phyloP scores from a whole-genome alignment of 352 stramenopile species.

The Pythium grandisporangium region DNA sequence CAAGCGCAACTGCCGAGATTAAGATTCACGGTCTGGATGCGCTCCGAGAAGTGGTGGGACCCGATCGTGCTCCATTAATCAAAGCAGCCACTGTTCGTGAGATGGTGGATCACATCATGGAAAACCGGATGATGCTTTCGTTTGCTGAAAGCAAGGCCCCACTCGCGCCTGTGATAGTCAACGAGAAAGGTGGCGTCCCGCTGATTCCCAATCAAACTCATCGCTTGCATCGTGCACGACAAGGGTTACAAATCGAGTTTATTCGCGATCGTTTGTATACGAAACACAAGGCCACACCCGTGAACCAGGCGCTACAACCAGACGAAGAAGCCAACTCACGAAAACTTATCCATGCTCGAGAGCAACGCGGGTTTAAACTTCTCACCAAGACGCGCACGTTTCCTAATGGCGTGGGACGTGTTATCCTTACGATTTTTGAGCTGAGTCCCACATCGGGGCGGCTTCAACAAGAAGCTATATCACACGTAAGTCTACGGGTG shows the following conservation, averaged over 20 bases:
- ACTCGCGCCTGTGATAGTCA: background rate
- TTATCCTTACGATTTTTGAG: slow-evolving; percentile 60
- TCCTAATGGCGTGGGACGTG: slow-evolving; percentile 15
- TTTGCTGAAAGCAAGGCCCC: slow-evolving; percentile 8
- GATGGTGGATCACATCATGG: slow-evolving; percentile 48
- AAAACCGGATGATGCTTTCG: slow-evolving; percentile 21
- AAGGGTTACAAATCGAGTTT: slow-evolving; percentile 26
- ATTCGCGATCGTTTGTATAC: slow-evolving; percentile 46
- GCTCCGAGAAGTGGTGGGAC: slow-evolving; percentile 56
- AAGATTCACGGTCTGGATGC: slow-evolving; percentile 27
- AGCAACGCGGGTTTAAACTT: slow-evolving; percentile 47
- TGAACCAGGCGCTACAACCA: slow-evolving; percentile 17
- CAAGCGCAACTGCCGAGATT: slow-evolving; percentile 16
- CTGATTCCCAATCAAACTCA: too few species aligned
- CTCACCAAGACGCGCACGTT: slow-evolving; percentile 35
- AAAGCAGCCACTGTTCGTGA: slow-evolving; percentile 20
- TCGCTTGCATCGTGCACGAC: too few species aligned
- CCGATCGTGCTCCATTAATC: slow-evolving; percentile 35
- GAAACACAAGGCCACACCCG: slow-evolving; percentile 58
- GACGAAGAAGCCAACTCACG: slow-evolving; percentile 26
- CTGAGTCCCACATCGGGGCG: slow-evolving; percentile 11
- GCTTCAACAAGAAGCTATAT: background rate
- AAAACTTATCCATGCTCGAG: slow-evolving; percentile 52
- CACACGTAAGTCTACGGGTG: slow-evolving; percentile 21
- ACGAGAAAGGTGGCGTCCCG: background rate